Evolutionary conservation across 306 rosid species (phyloP).

Genomic region (Quercus dentata): DNA sequence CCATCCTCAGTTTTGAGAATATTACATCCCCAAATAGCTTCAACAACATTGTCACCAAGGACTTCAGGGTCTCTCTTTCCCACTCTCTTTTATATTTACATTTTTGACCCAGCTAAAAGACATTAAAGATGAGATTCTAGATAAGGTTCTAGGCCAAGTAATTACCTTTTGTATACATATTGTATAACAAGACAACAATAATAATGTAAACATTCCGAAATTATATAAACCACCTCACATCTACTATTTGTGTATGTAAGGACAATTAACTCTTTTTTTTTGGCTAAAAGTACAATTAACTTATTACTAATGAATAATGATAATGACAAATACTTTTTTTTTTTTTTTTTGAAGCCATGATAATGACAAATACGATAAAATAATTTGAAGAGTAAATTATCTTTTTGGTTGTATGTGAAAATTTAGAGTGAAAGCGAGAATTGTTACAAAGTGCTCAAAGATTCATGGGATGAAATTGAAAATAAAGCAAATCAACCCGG

Average conservation of each 20-base stretch:
- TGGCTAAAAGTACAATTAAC: too few species aligned
- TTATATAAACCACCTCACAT: neutral
- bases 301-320: too few species aligned
- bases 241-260: neutral
- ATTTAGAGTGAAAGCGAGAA: slow-evolving; percentile 70
- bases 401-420: neutral
- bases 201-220: neutral
- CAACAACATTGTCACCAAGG: slow-evolving; percentile 45
- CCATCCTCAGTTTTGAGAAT: slow-evolving; percentile 65
- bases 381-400: neutral
- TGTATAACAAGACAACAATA: too few species aligned
- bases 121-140: neutral
- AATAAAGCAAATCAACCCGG: slow-evolving; percentile 20
- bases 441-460: slow-evolving; percentile 76
- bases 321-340: too few species aligned
- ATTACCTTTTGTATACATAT: neutral
- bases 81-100: neutral
- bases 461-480: slow-evolving; percentile 50
- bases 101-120: neutral
- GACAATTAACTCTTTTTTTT: too few species aligned
- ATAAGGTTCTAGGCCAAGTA: neutral
- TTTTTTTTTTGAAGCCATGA: neutral
- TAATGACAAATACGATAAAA: neutral
- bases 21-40: slow-evolving; percentile 63
- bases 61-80: slow-evolving; percentile 54